A percentile compares a stretch with the other conserved stretches of the same genome.
These are phyloP conservation scores for Penicillium steckii DNA, from an alignment of 495 filamentous ascomycete genomes.

Conservation along the genomic window DNA sequence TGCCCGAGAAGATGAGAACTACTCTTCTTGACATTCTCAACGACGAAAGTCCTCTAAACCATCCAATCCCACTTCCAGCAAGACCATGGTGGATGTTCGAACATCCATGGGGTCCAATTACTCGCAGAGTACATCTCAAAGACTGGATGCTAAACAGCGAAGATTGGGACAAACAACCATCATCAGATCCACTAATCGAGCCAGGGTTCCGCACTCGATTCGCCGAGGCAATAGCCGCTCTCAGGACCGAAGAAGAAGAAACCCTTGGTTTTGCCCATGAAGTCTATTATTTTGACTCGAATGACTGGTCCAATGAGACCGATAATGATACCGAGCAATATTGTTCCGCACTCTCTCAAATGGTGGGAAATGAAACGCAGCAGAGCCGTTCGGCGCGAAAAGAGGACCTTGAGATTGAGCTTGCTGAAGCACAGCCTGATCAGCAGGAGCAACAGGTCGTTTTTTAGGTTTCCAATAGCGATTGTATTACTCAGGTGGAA, in stretches of 20 bases:
- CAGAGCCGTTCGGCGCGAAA: background rate
- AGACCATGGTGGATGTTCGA: background rate
- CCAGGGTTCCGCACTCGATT: slow-evolving; percentile 33
- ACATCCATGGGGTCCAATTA: background rate
- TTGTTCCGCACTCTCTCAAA: background rate
- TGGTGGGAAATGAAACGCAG: background rate
- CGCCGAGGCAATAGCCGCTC: slow-evolving; percentile 8
- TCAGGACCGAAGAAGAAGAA: background rate
- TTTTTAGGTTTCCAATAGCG: background rate
- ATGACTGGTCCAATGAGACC: background rate
- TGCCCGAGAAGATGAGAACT: slow-evolving; percentile 5
- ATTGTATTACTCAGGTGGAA: too few species aligned
- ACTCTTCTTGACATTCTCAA: background rate
- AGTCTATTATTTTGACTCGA: background rate
- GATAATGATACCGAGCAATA: background rate
- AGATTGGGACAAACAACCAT: slow-evolving; percentile 22
- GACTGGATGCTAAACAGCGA: slow-evolving; percentile 5
- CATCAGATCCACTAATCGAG: slow-evolving; percentile 20
- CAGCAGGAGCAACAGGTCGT: background rate
- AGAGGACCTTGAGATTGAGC: background rate
- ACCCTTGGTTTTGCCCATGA: background rate
- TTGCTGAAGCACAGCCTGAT: background rate
- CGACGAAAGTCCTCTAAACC: background rate
- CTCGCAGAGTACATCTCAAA: background rate
- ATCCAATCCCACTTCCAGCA: background rate